Evolutionary conservation across 108 stramenopile species (phyloP).

Genomic region (Nitzschia sp.): DNA sequence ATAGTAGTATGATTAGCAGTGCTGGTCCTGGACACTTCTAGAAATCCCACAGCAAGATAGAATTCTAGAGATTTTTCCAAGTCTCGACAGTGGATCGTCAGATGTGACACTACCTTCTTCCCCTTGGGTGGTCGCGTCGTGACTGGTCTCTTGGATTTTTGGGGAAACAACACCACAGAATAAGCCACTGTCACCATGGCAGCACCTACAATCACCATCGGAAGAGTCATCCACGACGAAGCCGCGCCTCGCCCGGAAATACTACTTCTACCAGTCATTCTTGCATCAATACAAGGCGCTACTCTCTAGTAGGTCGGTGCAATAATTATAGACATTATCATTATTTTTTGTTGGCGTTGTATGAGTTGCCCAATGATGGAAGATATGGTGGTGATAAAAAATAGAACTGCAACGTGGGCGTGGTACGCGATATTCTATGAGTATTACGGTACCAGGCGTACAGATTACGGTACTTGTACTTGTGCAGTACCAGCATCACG

Average conservation of each 20-base stretch:
- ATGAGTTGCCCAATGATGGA: no score
- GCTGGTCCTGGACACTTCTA: not conserved
- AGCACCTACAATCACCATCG: not conserved
- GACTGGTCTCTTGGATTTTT: not conserved
- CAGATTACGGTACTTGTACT: no score
- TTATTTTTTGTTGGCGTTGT: no score
- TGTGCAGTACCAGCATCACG: no score
- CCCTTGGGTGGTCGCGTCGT: not conserved
- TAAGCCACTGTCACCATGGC: not conserved
- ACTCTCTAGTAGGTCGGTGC: no score
- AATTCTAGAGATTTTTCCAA: not conserved
- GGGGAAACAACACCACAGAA: not conserved
- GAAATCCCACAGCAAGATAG: not conserved
- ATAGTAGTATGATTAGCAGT: not conserved
- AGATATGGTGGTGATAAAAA: no score
- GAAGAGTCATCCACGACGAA: not conserved
- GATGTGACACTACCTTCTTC: not conserved
- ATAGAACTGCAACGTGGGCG: no score
- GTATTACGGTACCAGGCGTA: no score
- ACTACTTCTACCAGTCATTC: not conserved
- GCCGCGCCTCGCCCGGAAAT: not conserved
- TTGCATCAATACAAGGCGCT: not conserved
- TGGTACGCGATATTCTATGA: no score
- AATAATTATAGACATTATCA: no score
- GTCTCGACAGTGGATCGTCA: not conserved